Base-by-base conservation (phyloP, 129 eudicot genomes). In the Scalesia atractyloides region DNA sequence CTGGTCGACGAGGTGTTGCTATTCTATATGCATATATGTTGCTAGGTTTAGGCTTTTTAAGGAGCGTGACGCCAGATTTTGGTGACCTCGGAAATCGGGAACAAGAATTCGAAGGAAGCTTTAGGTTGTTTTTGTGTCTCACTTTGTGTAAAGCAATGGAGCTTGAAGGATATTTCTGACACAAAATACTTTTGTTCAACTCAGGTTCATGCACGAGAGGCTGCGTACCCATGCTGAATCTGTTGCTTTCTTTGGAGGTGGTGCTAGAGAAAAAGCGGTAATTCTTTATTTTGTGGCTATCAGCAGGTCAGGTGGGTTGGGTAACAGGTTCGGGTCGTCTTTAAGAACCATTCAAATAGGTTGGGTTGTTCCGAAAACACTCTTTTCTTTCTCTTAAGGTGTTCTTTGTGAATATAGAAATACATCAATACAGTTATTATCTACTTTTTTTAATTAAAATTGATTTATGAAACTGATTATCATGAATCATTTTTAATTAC, bases 201-300 rank as follows among this genome's bases (percentile, higher is more conserved):
- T 67, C 34, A 94, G 98, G 91, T 94, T 82, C 81, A 94, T 94
- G 97, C 98, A 94, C 59, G 98, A 94, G 76, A 94, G 98, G 68
- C 79, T 94, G 73, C 88, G 98, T 22, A 90, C 98, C 14, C 98
- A 94, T 86, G 98, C 98, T 61, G 98, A 94, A 80, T 94, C 98
- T 67, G 92, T 94, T 85, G 98, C 98, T 70, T 94, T 94, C 84
- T 94, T 94, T 73, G 98, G 98, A 46, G 98, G 98, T 24, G 98
- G 97, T 77, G 88, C 97, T 59, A 83, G 98, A 72, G 98, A 94
- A 78, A 94, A 84, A 82, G 93, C 84, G 92, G 98, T 90, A 85
- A 64, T 76, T 56, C 1, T 22, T 54, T 66, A 50, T 18, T 7
- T 2, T 69, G 49, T 57, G 7, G 43, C 20, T 66, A 47, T 47